Percentiles rank a stretch among this genome's conserved stretches.
Evolutionary conservation across 2,329 filamentous ascomycete genomes (phyloP).

Genomic region (Penicillium sp.): DNA sequence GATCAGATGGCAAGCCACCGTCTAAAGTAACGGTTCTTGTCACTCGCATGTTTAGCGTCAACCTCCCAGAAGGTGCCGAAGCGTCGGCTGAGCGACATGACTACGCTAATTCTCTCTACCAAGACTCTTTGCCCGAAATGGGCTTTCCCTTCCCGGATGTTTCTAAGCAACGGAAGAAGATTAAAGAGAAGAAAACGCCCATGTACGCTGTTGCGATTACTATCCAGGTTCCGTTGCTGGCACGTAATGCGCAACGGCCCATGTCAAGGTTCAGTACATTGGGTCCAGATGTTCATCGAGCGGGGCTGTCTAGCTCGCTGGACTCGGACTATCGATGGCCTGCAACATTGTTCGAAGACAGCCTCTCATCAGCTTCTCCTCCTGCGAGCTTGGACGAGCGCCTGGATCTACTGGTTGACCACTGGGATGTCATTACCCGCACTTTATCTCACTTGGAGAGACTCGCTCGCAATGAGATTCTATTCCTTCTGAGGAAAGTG

Average conservation of each 20-base stretch:
- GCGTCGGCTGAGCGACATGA: slow-evolving; percentile 34
- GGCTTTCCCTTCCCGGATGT: slow-evolving; percentile 39
- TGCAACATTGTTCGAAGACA: slow-evolving; percentile 37
- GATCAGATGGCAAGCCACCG: slow-evolving; percentile 37
- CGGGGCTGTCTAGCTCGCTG: slow-evolving; percentile 38
- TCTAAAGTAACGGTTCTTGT: slow-evolving; percentile 52
- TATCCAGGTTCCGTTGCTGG: slow-evolving; percentile 48
- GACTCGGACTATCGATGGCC: slow-evolving; percentile 42
- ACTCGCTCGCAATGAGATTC: slow-evolving; percentile 50
- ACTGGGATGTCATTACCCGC: slow-evolving; percentile 57
- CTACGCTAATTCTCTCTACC: slow-evolving; percentile 28
- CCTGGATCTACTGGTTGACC: slow-evolving; percentile 53
- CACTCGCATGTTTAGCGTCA: slow-evolving; percentile 57
- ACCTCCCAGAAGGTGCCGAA: slow-evolving; percentile 46
- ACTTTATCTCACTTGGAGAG: slow-evolving; percentile 53
- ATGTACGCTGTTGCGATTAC: slow-evolving; percentile 58
- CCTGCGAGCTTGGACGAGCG: slow-evolving; percentile 51
- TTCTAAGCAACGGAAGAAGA: slow-evolving; percentile 43
- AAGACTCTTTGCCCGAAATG: slow-evolving; percentile 33
- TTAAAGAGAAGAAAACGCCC: slow-evolving; percentile 52
- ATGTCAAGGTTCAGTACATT: slow-evolving; percentile 35
- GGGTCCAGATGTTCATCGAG: slow-evolving; percentile 30
- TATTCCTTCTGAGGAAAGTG: slow-evolving; percentile 47
- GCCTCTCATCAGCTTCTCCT: slow-evolving; percentile 44
- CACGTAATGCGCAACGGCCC: slow-evolving; percentile 33